Conservation (phyloP, 306 rosid species). For the Ziziphus jujuba region DNA sequence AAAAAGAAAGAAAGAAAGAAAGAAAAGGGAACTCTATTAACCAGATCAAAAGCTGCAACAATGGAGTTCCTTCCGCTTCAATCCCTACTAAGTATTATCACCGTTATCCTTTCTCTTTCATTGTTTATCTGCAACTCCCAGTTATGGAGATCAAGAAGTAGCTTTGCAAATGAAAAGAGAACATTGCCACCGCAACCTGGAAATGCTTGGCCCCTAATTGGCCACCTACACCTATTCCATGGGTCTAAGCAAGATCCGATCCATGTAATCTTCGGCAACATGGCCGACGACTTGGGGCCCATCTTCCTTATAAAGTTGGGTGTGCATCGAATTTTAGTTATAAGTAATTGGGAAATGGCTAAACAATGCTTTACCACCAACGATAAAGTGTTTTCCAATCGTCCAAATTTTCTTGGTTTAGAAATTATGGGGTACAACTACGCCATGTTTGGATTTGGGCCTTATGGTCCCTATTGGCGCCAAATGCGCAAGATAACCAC, state of each 20-base stretch:
- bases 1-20: too few species aligned
- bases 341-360: conserved; percentile 15
- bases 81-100: too few species aligned
- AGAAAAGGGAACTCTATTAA: too few species aligned
- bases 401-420: conserved; percentile 15
- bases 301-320: conserved; percentile 26
- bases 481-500: conserved; percentile 26
- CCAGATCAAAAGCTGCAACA: too few species aligned
- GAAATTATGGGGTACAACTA: conserved; percentile 26
- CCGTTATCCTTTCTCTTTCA: too few species aligned
- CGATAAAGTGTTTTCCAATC: conserved; percentile 16
- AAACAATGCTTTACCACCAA: conserved; percentile 26
- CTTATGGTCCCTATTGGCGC: conserved; percentile 34
- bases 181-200: conserved; percentile 3
- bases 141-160: not conserved
- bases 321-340: not conserved
- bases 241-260: conserved; percentile 5
- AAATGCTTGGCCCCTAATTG: conserved; percentile 16
- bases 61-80: too few species aligned
- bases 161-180: not conserved
- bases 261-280: conserved; percentile 2
- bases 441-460: conserved; percentile 36
- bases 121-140: not conserved
- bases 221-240: conserved; percentile 26
- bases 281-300: conserved; percentile 30